Base-by-base conservation (phyloP, 2,329 filamentous ascomycete species). In the Thelonectria blattea region DNA sequence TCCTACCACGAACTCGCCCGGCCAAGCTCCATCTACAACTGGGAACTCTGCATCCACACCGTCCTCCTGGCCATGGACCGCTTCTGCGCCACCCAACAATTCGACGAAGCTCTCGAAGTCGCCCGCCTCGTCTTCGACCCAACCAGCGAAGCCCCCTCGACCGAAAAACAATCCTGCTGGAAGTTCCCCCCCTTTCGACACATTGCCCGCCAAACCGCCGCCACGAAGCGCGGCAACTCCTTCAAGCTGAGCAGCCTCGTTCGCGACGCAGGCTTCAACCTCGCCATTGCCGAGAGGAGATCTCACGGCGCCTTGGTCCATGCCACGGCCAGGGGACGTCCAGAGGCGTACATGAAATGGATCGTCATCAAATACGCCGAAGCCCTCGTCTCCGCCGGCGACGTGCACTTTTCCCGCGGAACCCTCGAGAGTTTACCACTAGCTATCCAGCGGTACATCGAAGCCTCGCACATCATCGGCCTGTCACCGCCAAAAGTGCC, bases 361-460 rank as follows among this genome's bases (percentile, higher is more conserved):
- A 55, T 58, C n/a, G 42, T 55, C 5, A 52, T 60, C 39, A 63
- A 60, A 34, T 63, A 63, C 24, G 52, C 60, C 8, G 46, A 62
- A 41, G 52, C 58, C 22, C 55, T 63, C 0, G 50, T 67, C 7
- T 58, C 61, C 0, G 6, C 12, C 3, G 65, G 63, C 5, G 65
- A 68, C 15, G 6, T 20, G 7, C 53, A 59, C 27, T 63, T 65
- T 43, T 52, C 57, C 1, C 55, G 60, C 10, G 22, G 47, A 27
- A 57, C 48, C n/a, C 20, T 64, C 3, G 62, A 66, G 46, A 47
- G 37, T 1, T 8, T 66, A 1, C 55, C 59, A 0, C 11, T 63
- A 3, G 64, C 62, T 8, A 60, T 65, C 9, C 60, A 66, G 14
- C 39, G 43, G 1, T 66, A 66, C 39, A 27, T 61, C 12, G 20